Conservation (phyloP, 768 basidiomycete species). For the Tylopilus subfusipes region DNA sequence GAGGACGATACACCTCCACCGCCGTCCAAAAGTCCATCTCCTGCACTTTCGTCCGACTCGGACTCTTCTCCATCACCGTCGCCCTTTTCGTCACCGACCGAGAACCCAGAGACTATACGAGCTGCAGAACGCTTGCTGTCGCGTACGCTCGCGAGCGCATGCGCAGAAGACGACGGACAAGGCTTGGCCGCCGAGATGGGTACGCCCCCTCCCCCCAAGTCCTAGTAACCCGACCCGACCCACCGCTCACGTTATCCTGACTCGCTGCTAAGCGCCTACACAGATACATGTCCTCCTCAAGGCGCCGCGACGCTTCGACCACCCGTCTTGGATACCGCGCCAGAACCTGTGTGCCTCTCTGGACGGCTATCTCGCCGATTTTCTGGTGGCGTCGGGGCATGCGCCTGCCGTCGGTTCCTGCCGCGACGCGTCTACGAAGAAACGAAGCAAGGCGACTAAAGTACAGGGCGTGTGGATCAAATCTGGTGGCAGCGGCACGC, state of each 20-base stretch:
- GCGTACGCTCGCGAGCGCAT: conserved; percentile 43
- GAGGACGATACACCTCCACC: conserved; percentile 7
- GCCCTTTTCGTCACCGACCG: conserved; percentile 10
- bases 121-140: conserved; percentile 42
- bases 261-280: conserved; percentile 38
- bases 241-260: no score
- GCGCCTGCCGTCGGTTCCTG: not conserved
- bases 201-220: no score
- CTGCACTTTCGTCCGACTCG: conserved; percentile 17
- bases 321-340: conserved; percentile 46
- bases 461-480: conserved; percentile 44
- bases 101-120: conserved; percentile 34
- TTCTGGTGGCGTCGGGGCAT: conserved; percentile 30
- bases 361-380: conserved; percentile 34
- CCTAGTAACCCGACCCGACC: no score
- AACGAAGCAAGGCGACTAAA: conserved; percentile 26
- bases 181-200: conserved; percentile 42
- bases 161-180: conserved; percentile 37
- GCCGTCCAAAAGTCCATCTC: conserved; percentile 27
- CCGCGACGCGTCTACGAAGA: conserved; percentile 21
- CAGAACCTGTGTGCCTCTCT: conserved; percentile 40
- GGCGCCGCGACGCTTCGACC: conserved; percentile 45
- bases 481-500: conserved; percentile 11
- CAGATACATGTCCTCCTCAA: conserved; percentile 46
- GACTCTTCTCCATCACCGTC: conserved; percentile 27